Evolutionary conservation across 2,329 filamentous ascomycete species (phyloP), one percentile per base, ranked within the genome.

Genomic region (Fonsecaea nubica): DNA sequence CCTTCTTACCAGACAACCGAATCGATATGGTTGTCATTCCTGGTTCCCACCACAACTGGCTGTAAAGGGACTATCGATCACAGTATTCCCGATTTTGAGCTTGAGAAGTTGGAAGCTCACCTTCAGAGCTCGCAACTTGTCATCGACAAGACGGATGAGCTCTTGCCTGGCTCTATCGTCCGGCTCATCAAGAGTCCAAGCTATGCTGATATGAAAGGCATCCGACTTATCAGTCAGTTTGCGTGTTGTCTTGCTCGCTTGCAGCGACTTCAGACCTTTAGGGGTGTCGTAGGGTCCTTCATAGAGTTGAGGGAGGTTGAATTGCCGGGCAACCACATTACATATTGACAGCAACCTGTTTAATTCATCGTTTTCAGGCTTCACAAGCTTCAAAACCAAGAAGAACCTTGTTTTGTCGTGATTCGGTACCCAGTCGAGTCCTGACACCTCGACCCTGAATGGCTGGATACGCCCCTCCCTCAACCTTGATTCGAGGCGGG

Each of bases 121-220:
- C 2, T 75, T 73, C 71, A 88, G 82, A 0, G 38, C 57, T 35
- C 52, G 36, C 35, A 60, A 38, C 33, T 60, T 36, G 48, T 66
- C 62, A 36, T 40, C 45, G 8, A 33, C 68, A 33, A 77, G 68
- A 8, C 40, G 38, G 13, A 68, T 60, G 25, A 77, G 65, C 32
- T 73, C 74, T 58, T 76, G 69, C 15, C 74, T 73, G 13, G 85
- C 74, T 38, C 84, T 81, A 2, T 79, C 65, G 5, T 77, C 80
- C 0, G 87, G 88, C 50, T 80, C 76, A 9, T 82, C 77, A 68
- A 94, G 83, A 0, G 86, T 90, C 95, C 94, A 98, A 0, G 90
- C 95, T 63, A 99, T 87, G 54, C 93, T 97, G 66, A 98, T 81
- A 78, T 99, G 95, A 75, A 97, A 97, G 25, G 85, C 87, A 57